Conservation (phyloP, 768 basidiomycete genomes). For the Mycena olivaceomarginata region DNA sequence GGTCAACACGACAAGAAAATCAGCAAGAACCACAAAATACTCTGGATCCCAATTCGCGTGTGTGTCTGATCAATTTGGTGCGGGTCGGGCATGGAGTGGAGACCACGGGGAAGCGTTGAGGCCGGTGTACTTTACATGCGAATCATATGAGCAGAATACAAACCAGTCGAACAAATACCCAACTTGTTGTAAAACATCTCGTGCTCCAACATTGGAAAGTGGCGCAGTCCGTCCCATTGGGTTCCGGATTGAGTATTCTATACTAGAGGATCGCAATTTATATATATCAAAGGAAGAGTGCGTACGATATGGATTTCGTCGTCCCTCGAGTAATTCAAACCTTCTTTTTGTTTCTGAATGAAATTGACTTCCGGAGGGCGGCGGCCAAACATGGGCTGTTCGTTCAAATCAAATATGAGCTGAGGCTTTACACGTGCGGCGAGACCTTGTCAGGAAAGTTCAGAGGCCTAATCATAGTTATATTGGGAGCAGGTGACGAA, state of each 20-base stretch:
- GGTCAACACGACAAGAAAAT: slow-evolving; percentile 10
- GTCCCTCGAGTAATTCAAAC: slow-evolving; percentile 53
- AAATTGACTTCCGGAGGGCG: slow-evolving; percentile 72
- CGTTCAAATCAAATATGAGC: background rate
- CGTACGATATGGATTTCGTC: slow-evolving; percentile 77
- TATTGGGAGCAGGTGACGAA: background rate
- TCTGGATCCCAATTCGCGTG: slow-evolving; percentile 81
- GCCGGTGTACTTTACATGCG: slow-evolving; percentile 62
- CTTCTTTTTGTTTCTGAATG: slow-evolving; percentile 47
- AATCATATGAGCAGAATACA: background rate
- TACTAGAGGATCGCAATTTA: slow-evolving; percentile 2
- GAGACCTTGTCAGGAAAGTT: slow-evolving; percentile 79
- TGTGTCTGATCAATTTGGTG: slow-evolving; percentile 65
- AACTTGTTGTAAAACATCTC: slow-evolving; percentile 81
- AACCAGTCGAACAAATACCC: background rate
- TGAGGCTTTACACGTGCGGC: background rate
- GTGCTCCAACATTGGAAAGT: slow-evolving; percentile 73
- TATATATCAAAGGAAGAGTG: slow-evolving; percentile 14
- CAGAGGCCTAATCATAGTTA: slow-evolving; percentile 69
- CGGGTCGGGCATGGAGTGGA: slow-evolving; percentile 69
- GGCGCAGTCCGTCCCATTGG: slow-evolving; percentile 78
- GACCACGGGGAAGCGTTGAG: slow-evolving; percentile 64
- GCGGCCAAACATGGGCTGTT: slow-evolving; percentile 75
- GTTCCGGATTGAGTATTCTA: slow-evolving; percentile 85
- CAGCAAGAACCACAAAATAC: slow-evolving; percentile 53